A percentile compares a stretch with the other conserved stretches of the same genome.
phyloP scores from a whole-genome alignment of 2,329 filamentous ascomycete genomes.

The Fusarium globosum region DNA sequence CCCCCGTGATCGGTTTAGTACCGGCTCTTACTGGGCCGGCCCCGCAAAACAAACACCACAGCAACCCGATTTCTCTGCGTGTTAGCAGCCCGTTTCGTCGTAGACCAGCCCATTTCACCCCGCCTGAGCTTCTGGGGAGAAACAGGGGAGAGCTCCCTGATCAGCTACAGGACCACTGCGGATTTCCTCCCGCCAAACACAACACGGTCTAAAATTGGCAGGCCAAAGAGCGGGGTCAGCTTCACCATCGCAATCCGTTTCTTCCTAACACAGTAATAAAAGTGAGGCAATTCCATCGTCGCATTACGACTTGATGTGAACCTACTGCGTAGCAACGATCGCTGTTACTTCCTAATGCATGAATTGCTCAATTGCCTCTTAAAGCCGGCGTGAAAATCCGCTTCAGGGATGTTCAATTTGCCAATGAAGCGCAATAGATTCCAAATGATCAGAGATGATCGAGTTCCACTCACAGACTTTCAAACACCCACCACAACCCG shows the following conservation, averaged over 20 bases:
- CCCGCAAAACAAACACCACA: conserved; percentile 28
- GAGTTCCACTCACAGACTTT: background rate
- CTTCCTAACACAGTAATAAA: conserved; percentile 2
- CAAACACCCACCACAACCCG: background rate
- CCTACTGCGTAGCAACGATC: background rate
- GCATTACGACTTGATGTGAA: background rate
- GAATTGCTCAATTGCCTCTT: background rate
- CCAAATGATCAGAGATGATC: background rate
- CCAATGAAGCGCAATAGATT: background rate
- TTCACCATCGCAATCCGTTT: conserved; percentile 2
- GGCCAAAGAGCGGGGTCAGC: conserved; percentile 29
- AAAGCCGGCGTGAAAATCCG: background rate
- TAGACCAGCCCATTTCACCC: conserved; percentile 5
- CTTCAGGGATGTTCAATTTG: background rate
- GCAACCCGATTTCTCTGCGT: conserved; percentile 23
- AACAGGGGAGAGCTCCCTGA: conserved; percentile 3
- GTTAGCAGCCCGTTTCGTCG: conserved; percentile 24
- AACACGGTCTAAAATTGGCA: background rate
- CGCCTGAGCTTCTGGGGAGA: background rate
- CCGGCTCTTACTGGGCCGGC: background rate
- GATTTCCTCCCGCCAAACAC: conserved; percentile 2
- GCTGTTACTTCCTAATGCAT: background rate
- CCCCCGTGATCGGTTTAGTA: conserved; percentile 28
- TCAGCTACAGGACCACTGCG: background rate
- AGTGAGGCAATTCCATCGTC: background rate